These are phyloP conservation scores for Sclerotiophoma versabilis DNA, from an alignment of 2,329 filamentous ascomycete genomes.

Conservation along the genomic window DNA sequence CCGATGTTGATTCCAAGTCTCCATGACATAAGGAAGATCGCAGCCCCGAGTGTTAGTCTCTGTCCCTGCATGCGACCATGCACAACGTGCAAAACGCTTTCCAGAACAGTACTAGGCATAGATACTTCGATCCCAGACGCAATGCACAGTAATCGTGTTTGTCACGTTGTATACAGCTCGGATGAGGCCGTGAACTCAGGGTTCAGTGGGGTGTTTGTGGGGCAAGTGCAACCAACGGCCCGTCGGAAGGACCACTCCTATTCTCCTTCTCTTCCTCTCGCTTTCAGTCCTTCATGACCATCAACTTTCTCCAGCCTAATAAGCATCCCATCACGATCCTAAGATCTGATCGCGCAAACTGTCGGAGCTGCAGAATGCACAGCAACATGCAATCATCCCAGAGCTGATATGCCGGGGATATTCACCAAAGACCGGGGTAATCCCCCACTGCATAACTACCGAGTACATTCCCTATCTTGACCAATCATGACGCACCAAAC, in stretches of 20 bases:
- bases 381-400: neutral
- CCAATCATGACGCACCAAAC: slow-evolving; percentile 23
- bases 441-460: slow-evolving; percentile 22
- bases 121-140: neutral
- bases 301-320: neutral
- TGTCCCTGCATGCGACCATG: neutral
- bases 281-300: neutral
- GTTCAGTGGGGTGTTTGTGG: slow-evolving; percentile 12
- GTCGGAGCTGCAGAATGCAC: neutral
- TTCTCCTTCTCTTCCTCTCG: neutral
- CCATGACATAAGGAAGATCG: too few species aligned
- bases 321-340: neutral
- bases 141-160: slow-evolving; percentile 1
- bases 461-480: slow-evolving; percentile 24
- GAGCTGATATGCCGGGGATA: neutral
- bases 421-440: neutral
- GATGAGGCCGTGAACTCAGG: slow-evolving; percentile 1
- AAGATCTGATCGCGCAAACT: neutral
- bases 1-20: too few species aligned
- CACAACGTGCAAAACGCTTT: neutral
- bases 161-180: slow-evolving; percentile 1
- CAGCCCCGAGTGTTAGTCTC: too few species aligned
- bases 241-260: neutral
- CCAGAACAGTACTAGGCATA: neutral
- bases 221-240: slow-evolving; percentile 10